Evolutionary conservation across 176 grass and related monocot genomes (phyloP), one percentile per base, ranked within the genome.

Genomic region (Oryza brachyantha): DNA sequence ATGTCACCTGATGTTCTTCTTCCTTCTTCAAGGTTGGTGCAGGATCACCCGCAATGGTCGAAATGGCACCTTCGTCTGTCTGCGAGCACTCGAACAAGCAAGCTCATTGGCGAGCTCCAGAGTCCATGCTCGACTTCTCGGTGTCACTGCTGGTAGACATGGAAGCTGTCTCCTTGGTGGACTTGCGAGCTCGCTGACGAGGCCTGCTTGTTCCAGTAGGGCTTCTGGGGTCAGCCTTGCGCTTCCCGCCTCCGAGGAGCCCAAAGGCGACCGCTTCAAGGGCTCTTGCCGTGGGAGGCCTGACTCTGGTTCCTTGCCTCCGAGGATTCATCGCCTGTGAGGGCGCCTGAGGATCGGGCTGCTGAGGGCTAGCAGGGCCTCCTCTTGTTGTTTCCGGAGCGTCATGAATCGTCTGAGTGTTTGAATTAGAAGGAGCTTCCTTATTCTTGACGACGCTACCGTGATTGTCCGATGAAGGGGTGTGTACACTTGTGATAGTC

Each of bases 251-350:
- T 66, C 85, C 88, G 45, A 99, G 83, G 75, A 95, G 73, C 16
- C 96, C 96, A 78, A 79, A 85, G 5, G 96, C 96, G 81, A 95
- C 66, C 59, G 96, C 92, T 88, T 95, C 92, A 61, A 95, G 83
- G 69, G 96, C 92, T 88, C 61, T 90, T 48, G 74, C 57, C 2
- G 92, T 99, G 64, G 96, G 96, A 64, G 90, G 86, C 43, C 96
- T 79, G 81, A 72, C 91, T 86, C 96, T 95, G 12, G 96, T 95
- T 61, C 96, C 87, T 5, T 89, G 83, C 78, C 96, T 92, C 28
- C 81, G 81, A 73, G 83, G 77, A 79, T 82, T 87, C 7, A 54
- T 24, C n/a, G 7, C 29, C 41, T 34, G 32, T 1, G 48, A n/a
- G 13, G 73, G 46, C 59, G 84, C 68, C 69, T 57, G 52, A 57